These are phyloP conservation scores for Cydonia oblonga DNA, from an alignment of 331 rosid genomes.

Conservation along the genomic window DNA sequence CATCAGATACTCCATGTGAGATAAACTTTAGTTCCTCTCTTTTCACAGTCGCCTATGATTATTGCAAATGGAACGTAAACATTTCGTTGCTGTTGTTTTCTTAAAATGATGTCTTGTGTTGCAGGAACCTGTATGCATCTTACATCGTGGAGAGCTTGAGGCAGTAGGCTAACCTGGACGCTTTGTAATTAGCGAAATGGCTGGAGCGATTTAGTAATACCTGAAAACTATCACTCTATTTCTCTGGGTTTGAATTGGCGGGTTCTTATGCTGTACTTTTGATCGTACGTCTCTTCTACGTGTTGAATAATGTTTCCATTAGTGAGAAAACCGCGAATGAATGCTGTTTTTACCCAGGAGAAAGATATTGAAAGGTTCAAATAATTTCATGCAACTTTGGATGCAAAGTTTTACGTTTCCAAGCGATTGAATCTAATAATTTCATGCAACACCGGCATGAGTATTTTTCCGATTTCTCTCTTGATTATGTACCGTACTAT, in stretches of 20 bases:
- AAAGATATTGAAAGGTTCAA: no score
- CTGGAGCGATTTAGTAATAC: background rate
- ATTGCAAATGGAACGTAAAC: background rate
- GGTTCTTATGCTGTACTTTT: background rate
- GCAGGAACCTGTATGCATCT: constrained; percentile 88
- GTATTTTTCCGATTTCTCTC: background rate
- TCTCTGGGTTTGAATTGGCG: background rate
- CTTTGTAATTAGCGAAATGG: constrained; percentile 8
- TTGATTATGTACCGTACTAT: no score
- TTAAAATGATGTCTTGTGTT: constrained; percentile 2
- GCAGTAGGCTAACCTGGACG: constrained; percentile 37
- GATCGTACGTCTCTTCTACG: background rate
- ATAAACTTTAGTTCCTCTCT: background rate
- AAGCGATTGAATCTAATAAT: background rate
- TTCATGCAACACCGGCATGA: background rate
- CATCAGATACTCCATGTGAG: constrained; percentile 85
- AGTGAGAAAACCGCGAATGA: no score
- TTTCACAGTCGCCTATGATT: background rate
- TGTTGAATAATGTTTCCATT: background rate
- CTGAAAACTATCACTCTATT: background rate
- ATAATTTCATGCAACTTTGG: background rate
- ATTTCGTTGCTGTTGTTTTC: background rate
- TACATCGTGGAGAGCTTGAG: constrained; percentile 92
- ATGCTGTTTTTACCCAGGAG: no score
- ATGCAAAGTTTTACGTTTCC: background rate